Percentiles rank a stretch among this genome's conserved stretches.
Evolutionary conservation across 495 filamentous ascomycete genomes (phyloP).

Genomic region (Geopyxis carbonaria): DNA sequence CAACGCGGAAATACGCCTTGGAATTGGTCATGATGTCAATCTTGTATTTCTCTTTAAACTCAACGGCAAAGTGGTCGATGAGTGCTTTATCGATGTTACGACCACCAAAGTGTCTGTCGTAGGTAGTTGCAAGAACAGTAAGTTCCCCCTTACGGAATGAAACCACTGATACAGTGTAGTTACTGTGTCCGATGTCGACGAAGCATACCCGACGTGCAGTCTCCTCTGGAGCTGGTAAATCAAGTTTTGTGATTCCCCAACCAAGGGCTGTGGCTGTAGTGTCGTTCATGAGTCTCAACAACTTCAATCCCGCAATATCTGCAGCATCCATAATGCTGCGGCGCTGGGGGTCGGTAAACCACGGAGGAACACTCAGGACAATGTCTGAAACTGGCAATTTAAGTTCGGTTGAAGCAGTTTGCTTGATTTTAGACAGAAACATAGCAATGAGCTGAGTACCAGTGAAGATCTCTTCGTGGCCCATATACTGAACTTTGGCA

Average conservation of each 20-base stretch:
- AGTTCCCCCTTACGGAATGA: constrained; percentile 97
- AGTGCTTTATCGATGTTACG: constrained; percentile 92
- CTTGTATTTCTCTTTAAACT: constrained; percentile 87
- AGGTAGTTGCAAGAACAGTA: constrained; percentile 80
- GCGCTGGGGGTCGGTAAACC: constrained; percentile 94
- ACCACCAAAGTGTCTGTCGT: constrained; percentile 91
- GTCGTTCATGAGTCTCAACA: constrained; percentile 91
- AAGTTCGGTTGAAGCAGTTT: constrained; percentile 70
- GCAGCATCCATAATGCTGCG: constrained; percentile 77
- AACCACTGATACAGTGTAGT: constrained; percentile 85
- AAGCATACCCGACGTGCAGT: constrained; percentile 84
- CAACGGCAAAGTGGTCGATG: constrained; percentile 82
- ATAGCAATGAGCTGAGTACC: constrained; percentile 83
- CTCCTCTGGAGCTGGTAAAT: constrained; percentile 77
- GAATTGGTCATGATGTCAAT: constrained; percentile 75
- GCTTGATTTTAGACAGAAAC: constrained; percentile 87
- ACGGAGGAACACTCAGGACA: constrained; percentile 83
- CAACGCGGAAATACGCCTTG: constrained; percentile 74
- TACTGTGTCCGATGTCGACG: constrained; percentile 90
- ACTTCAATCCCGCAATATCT: constrained; percentile 85
- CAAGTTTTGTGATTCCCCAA: constrained; percentile 92
- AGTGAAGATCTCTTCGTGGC: constrained; percentile 84
- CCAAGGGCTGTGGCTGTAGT: constrained; percentile 91
- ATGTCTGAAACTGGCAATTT: constrained; percentile 88
- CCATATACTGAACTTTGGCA: constrained; percentile 83